phyloP scores from a whole-genome alignment of 2,329 filamentous ascomycete genomes.

The Botrytis squamosa region DNA sequence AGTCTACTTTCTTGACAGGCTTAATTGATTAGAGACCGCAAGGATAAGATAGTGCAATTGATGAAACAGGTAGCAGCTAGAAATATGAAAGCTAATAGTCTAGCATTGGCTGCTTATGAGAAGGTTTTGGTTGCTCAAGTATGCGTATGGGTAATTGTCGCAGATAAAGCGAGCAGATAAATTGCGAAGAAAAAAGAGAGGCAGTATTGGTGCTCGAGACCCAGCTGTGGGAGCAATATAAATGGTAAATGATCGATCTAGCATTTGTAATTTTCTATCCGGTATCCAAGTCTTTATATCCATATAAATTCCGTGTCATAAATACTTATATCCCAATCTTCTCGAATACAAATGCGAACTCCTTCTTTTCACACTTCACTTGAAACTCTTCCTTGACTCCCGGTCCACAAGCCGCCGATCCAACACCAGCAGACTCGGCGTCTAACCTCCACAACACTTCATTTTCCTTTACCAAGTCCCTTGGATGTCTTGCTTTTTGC shows the following conservation, averaged over 20 bases:
- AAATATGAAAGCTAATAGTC: not conserved
- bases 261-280: not conserved
- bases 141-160: not conserved
- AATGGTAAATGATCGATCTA: not conserved
- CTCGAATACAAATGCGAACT: slow-evolving; percentile 21
- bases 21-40: not conserved
- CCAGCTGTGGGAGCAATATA: not conserved
- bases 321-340: slow-evolving; percentile 9
- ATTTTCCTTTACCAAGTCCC: slow-evolving; percentile 55
- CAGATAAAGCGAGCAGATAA: too few species aligned
- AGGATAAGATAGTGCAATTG: not conserved
- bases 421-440: slow-evolving; percentile 47
- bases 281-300: not conserved
- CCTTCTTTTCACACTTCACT: slow-evolving; percentile 19
- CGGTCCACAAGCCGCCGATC: slow-evolving; percentile 48
- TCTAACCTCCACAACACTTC: slow-evolving; percentile 45
- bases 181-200: not conserved
- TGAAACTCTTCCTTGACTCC: slow-evolving; percentile 21
- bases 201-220: not conserved
- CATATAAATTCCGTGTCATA: too few species aligned
- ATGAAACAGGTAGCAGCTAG: not conserved
- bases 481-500: slow-evolving; percentile 59
- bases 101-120: not conserved
- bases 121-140: not conserved
- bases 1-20: not conserved